These are phyloP conservation scores for Debaryomyces sp. DNA, from an alignment of 1,139 yeast genomes.

Conservation along the genomic window DNA sequence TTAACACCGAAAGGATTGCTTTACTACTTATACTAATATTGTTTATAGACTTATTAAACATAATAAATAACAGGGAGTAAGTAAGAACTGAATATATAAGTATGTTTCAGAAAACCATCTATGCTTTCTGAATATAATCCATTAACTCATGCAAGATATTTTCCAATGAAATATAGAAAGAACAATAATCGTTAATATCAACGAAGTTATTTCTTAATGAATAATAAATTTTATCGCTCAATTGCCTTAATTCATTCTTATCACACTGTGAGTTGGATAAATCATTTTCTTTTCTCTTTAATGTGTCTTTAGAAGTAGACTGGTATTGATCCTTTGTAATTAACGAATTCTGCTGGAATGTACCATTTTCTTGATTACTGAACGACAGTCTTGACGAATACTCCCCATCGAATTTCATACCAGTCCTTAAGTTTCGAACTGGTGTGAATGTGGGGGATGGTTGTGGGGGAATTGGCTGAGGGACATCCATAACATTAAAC, in stretches of 20 bases:
- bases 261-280: constrained; percentile 7
- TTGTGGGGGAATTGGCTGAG: constrained; percentile 32
- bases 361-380: neutral
- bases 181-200: constrained; percentile 50
- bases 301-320: neutral
- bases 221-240: constrained; percentile 43
- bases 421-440: neutral
- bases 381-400: neutral
- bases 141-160: constrained; percentile 43
- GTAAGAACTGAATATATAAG: neutral
- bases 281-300: neutral
- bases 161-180: constrained; percentile 46
- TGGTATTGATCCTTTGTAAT: constrained; percentile 5
- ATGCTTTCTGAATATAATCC: constrained; percentile 32
- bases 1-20: neutral
- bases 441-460: neutral
- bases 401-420: too few relatives aligned
- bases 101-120: neutral
- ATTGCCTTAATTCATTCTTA: constrained; percentile 30
- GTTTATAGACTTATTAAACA: neutral
- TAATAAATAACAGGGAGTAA: neutral
- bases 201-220: constrained; percentile 49
- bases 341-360: constrained; percentile 4
- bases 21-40: neutral
- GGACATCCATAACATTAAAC: constrained; percentile 47